These are phyloP conservation scores for Moesziomyces globuligerus DNA, from an alignment of 1,284 basidiomycete species.

Conservation along the genomic window DNA sequence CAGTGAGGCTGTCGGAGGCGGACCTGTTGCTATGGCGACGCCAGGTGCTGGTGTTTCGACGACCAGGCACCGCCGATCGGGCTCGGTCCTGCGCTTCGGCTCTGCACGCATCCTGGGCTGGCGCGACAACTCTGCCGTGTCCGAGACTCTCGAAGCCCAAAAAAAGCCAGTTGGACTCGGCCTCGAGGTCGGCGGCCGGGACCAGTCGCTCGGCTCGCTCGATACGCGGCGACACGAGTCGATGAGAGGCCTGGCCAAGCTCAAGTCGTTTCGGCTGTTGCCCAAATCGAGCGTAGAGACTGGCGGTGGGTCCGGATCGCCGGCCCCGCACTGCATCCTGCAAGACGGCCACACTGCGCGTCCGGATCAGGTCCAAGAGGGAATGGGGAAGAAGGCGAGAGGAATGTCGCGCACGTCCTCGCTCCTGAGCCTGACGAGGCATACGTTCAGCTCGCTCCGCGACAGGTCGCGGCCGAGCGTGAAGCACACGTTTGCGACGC, in stretches of 20 bases:
- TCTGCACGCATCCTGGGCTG: constrained; percentile 24
- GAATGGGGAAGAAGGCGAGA: background rate
- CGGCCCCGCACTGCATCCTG: background rate
- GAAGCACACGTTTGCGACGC: constrained; percentile 1
- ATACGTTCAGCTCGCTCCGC: constrained; percentile 15
- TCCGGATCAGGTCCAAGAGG: background rate
- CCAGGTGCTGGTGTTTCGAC: background rate
- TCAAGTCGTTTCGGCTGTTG: constrained; percentile 22
- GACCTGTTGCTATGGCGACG: background rate
- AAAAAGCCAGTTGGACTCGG: constrained; percentile 11
- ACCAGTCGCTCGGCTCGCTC: background rate
- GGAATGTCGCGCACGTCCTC: constrained; percentile 16
- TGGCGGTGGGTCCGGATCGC: background rate
- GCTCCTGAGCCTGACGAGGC: constrained; percentile 25
- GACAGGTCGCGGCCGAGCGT: constrained; percentile 4
- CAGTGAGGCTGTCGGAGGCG: too few species aligned
- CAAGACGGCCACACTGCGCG: background rate
- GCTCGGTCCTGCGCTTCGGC: constrained; percentile 21
- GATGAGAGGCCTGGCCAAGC: constrained; percentile 6
- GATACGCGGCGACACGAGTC: background rate
- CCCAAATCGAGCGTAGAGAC: background rate
- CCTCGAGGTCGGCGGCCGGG: constrained; percentile 5
- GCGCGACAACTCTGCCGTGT: constrained; percentile 8
- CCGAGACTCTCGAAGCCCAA: background rate
- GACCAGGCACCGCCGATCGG: constrained; percentile 25